Percentiles rank a stretch among this genome's conserved stretches.
Conservation (phyloP, 345 rosid genomes). For the Conringia planisiliqua region DNA sequence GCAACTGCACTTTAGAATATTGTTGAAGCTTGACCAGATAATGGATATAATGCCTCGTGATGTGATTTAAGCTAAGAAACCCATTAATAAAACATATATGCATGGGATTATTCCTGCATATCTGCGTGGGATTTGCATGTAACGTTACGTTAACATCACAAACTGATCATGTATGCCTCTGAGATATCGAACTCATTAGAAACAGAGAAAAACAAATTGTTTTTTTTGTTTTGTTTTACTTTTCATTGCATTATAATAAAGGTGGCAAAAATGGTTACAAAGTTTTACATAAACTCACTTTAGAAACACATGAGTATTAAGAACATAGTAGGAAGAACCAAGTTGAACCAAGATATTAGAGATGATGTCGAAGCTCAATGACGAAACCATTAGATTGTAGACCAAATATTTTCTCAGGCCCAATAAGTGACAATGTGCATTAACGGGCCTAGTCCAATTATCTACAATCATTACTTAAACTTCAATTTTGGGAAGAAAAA, state of each 20-base stretch:
- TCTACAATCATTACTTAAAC: not conserved
- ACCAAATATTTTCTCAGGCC: not conserved
- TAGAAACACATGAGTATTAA: too few species aligned
- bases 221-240: too few species aligned
- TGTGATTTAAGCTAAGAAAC: conserved; percentile 16
- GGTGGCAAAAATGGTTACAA: too few species aligned
- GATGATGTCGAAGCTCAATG: too few species aligned
- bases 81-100: conserved; percentile 1
- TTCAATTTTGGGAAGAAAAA: too few species aligned
- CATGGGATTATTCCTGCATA: not conserved
- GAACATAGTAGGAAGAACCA: too few species aligned
- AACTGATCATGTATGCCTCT: conserved; percentile 1
- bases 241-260: too few species aligned
- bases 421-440: not conserved
- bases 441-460: not conserved
- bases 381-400: not conserved
- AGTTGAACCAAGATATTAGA: too few species aligned
- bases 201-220: too few species aligned
- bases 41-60: conserved; percentile 12
- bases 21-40: conserved; percentile 13
- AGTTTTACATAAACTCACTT: too few species aligned
- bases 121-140: not conserved
- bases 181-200: not conserved
- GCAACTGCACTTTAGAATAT: conserved; percentile 7
- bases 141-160: conserved; percentile 11